Base-by-base conservation (phyloP, 306 rosid species). In the Cicer judaicum region DNA sequence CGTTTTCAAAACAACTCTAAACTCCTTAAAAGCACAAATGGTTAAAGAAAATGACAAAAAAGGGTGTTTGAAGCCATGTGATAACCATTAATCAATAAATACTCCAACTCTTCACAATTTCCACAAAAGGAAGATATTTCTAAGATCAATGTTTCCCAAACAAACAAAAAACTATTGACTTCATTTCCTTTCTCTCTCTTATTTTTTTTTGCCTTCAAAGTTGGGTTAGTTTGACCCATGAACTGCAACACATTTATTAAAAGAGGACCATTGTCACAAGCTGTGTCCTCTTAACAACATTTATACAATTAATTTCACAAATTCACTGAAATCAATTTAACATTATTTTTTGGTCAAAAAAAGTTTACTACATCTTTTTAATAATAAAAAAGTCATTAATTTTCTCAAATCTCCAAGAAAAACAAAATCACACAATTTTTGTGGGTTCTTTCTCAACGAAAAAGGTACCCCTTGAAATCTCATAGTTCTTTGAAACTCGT, bases 141-240 rank as follows among this genome's bases (percentile, higher is more conserved):
- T 72, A 41, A 12, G 4, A 78, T 72, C 77, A 70, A 78, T 13
- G 4, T 5, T 43, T 14, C 44, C 10, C 7, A 29, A 34, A 12
- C 42, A 71, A 42, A 64, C 24, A 73, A 46, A 46, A 66, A 73
- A 59, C 10, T 6, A 50, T 43, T 16, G 29, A 40, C 21, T 40
- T 69, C 53, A 4, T 56, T 59, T 29, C 73, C 76, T 66, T 46
- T 73, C 83, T 73, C 57, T 61, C 64, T 38, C 68, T 79, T 79
- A 59, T n/a, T n/a, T 46, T 29, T 38, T n/a, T 55, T 50, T 42
- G 53, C 84, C 79, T 77, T 56, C 57, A 56, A 49, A 79, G 66
- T 50, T 70, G 82, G 82, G 81, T 77, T 77, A 70, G 77, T 86
- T 86, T 83, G 89, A 83, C 80, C 80, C 83, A 79, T 70, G 56